Evolutionary conservation across 2,329 filamentous ascomycete genomes (phyloP), one percentile per base, ranked within the genome.

Genomic region (Penicillium capsulatum): DNA sequence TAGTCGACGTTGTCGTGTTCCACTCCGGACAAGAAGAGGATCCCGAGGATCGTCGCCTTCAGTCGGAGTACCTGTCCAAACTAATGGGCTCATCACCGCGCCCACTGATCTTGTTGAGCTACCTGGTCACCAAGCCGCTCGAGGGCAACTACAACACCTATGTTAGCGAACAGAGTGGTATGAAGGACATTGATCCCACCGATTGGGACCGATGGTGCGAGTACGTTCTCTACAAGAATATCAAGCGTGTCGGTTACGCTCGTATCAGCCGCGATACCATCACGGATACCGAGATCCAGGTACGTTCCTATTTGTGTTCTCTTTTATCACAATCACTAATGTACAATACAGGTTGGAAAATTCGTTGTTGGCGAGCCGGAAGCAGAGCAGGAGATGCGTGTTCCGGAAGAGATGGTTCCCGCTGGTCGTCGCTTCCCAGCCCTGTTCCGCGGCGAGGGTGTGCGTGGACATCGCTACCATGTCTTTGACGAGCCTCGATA

Each of bases 181-280:
- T 98, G 92, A 82, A 86, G 58, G 92, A 98, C 59, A 92, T 98
- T 34, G 92, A 98, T 59, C 79, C 83, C 0, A 82, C 75, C 3
- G 92, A 98, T 63, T 95, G 89, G 89, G 92, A 98, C 65, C 76
- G 92, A 39, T 98, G 92, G 92, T 98, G 92, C 71, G 91, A 98
- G 71, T 98, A 98, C 66, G 96, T 98, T 51, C 71, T 98, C 17
- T 98, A 88, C 75, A 96, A 96, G 73, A 82, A 82, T 9, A 69
- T 98, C 47, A 83, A 82, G 66, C 78, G 91, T 46, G 83, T 85
- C 0, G 91, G 88, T 1, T 98, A 98, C 63, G 92, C 92, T 3
- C 75, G 92, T 38, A 83, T 98, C 36, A 91, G 84, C 56, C 77
- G 92, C 54, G 82, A 83, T 54, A 94, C 87, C 2, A 97, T 98